These are phyloP conservation scores for Cicer arietinum DNA, from an alignment of 306 rosid species.

Conservation along the genomic window DNA sequence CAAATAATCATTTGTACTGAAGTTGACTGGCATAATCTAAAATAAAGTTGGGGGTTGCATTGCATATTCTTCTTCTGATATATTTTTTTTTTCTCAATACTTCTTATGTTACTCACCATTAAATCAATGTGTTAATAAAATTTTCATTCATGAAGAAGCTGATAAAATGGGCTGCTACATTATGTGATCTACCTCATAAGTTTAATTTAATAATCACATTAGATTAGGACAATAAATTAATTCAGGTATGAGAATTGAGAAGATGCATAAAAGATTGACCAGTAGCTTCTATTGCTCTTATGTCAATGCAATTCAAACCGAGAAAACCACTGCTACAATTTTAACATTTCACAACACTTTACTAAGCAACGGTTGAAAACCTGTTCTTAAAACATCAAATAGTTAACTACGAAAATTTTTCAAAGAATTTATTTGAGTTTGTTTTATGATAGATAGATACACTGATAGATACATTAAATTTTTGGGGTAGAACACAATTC, in stretches of 20 bases:
- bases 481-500: too few relatives aligned
- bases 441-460: too few relatives aligned
- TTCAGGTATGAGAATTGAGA: background rate
- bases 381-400: too few relatives aligned
- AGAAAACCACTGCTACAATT: too few relatives aligned
- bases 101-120: slow-evolving; percentile 2
- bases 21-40: slow-evolving; percentile 2
- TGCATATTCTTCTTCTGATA: slow-evolving; percentile 25
- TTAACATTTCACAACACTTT: too few relatives aligned
- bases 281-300: too few relatives aligned
- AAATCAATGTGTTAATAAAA: background rate
- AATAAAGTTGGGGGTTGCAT: slow-evolving; percentile 12
- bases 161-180: background rate
- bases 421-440: too few relatives aligned
- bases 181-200: slow-evolving; percentile 1
- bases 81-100: background rate
- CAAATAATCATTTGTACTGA: slow-evolving; percentile 33
- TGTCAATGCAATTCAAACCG: too few relatives aligned
- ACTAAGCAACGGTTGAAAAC: too few relatives aligned
- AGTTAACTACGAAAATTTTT: too few relatives aligned
- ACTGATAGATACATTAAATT: background rate
- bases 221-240: background rate
- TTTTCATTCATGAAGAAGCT: slow-evolving; percentile 6
- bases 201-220: background rate
- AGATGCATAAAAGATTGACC: background rate